Conservation (phyloP, 257 asterid genomes). For the Przewalskia tangutica region DNA sequence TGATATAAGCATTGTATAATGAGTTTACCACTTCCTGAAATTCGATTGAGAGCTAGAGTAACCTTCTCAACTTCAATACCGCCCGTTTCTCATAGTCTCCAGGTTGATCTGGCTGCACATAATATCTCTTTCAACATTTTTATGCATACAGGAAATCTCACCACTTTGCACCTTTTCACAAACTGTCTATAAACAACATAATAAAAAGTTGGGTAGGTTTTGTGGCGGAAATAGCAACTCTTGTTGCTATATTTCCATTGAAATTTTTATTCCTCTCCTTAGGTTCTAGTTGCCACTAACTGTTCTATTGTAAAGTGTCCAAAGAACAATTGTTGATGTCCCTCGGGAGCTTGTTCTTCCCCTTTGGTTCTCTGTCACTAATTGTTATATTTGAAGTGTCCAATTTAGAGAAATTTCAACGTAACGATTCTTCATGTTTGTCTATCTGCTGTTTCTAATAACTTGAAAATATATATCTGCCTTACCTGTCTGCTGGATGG, state of each 20-base stretch:
- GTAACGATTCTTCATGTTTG: not conserved
- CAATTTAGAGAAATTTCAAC: not conserved
- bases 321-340: not conserved
- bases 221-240: not conserved
- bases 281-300: not conserved
- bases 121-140: not conserved
- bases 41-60: not conserved
- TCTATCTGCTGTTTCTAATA: not conserved
- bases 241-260: not conserved
- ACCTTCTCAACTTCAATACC: not conserved
- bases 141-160: not conserved
- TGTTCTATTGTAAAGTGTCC: not conserved
- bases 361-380: not conserved
- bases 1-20: not conserved
- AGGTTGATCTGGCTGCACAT: slow-evolving; percentile 1
- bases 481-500: not conserved
- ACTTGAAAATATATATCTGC: slow-evolving; percentile 1
- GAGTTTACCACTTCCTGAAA: not conserved
- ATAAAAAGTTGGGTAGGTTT: not conserved
- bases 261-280: not conserved
- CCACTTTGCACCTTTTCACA: not conserved
- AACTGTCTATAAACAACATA: not conserved
- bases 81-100: not conserved
- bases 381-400: not conserved
- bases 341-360: not conserved